Evolutionary conservation across 2,329 filamentous ascomycete genomes (phyloP).

Genomic region (Colletotrichum spinosum): DNA sequence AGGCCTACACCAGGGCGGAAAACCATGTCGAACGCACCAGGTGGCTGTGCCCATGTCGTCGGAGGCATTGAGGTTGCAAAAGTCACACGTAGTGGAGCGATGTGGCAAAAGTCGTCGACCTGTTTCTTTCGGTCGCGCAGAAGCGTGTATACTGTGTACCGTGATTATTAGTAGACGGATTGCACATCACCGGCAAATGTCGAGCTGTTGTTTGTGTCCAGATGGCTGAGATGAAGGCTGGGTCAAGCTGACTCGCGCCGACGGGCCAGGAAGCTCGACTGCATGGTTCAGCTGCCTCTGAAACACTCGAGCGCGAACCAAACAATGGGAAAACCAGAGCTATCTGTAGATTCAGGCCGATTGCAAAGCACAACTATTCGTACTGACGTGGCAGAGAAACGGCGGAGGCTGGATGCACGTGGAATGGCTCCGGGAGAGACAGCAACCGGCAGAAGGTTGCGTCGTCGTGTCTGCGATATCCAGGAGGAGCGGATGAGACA

Average conservation of each 20-base stretch:
- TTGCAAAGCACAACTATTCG: background rate
- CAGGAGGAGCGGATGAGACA: slow-evolving; percentile 12
- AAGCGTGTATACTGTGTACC: background rate
- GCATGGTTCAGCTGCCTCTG: slow-evolving; percentile 13
- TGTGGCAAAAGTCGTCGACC: slow-evolving; percentile 30
- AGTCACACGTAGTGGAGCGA: slow-evolving; percentile 3
- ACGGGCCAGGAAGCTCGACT: slow-evolving; percentile 17
- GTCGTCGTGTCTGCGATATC: slow-evolving; percentile 1
- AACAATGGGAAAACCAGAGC: background rate
- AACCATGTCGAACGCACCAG: slow-evolving; percentile 7
- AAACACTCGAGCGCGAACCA: slow-evolving; percentile 20
- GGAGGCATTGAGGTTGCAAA: background rate
- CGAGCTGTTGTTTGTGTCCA: background rate
- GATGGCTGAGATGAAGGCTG: slow-evolving; percentile 15
- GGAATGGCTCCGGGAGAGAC: background rate
- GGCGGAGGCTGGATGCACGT: background rate
- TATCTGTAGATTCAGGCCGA: background rate
- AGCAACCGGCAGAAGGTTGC: slow-evolving; percentile 12
- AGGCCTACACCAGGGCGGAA: slow-evolving; percentile 2
- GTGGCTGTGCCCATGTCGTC: slow-evolving; percentile 8
- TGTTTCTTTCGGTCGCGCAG: slow-evolving; percentile 15
- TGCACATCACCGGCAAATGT: slow-evolving; percentile 26
- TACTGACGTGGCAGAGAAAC: slow-evolving; percentile 2
- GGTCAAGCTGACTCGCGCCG: slow-evolving; percentile 16
- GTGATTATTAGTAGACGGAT: too few species aligned